Percentiles rank a stretch among this genome's conserved stretches.
phyloP scores from a whole-genome alignment of 2,329 filamentous ascomycete species.

The Penicillium sp. region DNA sequence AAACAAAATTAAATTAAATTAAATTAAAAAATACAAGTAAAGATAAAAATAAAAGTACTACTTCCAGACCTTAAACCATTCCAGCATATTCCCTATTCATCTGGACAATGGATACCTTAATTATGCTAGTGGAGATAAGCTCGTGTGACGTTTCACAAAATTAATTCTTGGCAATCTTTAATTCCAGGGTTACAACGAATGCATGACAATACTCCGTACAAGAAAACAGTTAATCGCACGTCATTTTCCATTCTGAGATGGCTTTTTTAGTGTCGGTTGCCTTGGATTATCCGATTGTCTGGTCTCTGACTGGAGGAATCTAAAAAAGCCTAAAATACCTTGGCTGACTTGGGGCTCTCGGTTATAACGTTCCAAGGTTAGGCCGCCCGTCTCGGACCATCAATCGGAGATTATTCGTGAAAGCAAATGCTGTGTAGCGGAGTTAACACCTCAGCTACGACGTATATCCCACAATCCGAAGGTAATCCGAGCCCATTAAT shows the following conservation, averaged over 20 bases:
- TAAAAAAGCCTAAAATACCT: not conserved
- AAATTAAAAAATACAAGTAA: not conserved
- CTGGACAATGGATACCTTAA: slow-evolving; percentile 28
- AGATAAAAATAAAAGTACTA: not conserved
- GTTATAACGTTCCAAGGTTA: not conserved
- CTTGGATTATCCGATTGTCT: not conserved
- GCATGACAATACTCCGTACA: slow-evolving; percentile 22
- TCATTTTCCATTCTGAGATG: not conserved
- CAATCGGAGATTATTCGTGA: slow-evolving; percentile 10
- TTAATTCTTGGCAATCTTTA: slow-evolving; percentile 32
- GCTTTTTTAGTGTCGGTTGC: not conserved
- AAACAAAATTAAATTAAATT: not conserved
- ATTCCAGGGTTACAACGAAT: slow-evolving; percentile 32
- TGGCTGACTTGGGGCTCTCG: not conserved
- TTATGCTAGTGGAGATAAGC: slow-evolving; percentile 42
- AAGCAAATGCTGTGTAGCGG: not conserved
- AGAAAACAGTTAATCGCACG: slow-evolving; percentile 17
- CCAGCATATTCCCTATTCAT: slow-evolving; percentile 17
- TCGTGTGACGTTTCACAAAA: slow-evolving; percentile 40
- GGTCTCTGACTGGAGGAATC: not conserved
- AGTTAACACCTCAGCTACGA: not conserved
- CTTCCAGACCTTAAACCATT: not conserved
- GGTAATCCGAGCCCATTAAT: not conserved
- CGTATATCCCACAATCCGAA: not conserved
- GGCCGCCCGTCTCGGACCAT: not conserved